Base-by-base conservation (phyloP, 2,329 filamentous ascomycete species). In the Ophiostoma ulmi region DNA sequence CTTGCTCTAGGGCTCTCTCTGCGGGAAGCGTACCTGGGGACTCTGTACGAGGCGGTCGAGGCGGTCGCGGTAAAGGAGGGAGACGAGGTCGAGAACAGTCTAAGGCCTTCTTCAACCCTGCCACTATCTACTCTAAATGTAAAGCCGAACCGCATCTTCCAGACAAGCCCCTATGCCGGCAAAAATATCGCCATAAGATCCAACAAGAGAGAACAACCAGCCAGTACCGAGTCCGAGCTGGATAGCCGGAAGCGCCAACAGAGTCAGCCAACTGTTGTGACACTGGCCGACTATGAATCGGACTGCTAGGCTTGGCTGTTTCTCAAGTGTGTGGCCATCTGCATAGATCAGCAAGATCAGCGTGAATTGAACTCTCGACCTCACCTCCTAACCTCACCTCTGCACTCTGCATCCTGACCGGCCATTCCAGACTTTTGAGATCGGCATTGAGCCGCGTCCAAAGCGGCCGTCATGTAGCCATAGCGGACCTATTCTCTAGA, bases 1-100 rank as follows among this genome's bases (percentile, higher is more conserved):
- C 78, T 93, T 22, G 87, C 87, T 0, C 77, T 93, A 1, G 92
- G 92, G 0, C 75, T 91, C 5, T 81, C 83, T 11, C 79, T 93
- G 14, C 81, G 89, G 8, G 84, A 89, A 72, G 89, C 89, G 0
- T 88, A 80, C 79, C 74, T 79, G 5, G 81, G 80, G 0, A 78
- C 79, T 2, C 72, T 82, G 22, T 76, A 76, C 35, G 79, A 80
- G 55, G 64, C n/a, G 36, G 35, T 41, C 10, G 17, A 22, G 44
- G 36, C 10, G 5, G 36, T 7, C 20, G 6, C 2, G 41, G 41
- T 5, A 44, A 8, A 48, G 7, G 44, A 7, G 17, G 44, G 6
- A 20, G 44, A 7, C 1, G 44, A 48, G 7, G 17, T n/a, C 44
- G 41, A 20, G 5, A 13, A 17, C 38, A 39, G 8, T 10, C 38